Evolutionary conservation across 495 filamentous ascomycete genomes (phyloP), one percentile per base, ranked within the genome.

Genomic region (Pseudoneurospora amorphoporcata): DNA sequence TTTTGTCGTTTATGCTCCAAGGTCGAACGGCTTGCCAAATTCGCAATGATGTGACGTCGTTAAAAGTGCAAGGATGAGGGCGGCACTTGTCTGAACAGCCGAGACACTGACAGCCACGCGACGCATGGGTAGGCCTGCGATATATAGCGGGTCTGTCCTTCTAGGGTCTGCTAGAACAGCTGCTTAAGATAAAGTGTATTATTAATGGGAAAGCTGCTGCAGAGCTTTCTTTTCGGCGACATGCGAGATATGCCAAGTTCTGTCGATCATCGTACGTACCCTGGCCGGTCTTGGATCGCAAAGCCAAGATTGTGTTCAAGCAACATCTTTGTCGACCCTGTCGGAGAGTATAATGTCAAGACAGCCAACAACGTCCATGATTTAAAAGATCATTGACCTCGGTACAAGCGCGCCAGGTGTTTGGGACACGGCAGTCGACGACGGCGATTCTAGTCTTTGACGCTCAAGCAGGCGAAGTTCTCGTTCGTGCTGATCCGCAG

Each of bases 401-500:
- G 29, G 3, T 3, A 65, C 53, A 35, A 14, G 12, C 35, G 12
- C 53, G 29, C 29, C 29, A 35, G 53, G 53, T 17, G 29, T 65
- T 65, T 65, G 53, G 53, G 53, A 35, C 53, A 35, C 29, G 12
- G 53, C 53, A 61, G 53, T 35, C 53, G 53, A 35, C 17, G 53
- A 2, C 7, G 53, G 29, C 23, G 53, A 12, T 12, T 65, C 53
- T 17, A 32, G 53, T 65, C 53, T 12, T 79, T 76, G 39, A 83
- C 61, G 47, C 53, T 65, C 53, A 8, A 65, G 53, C 29, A 32
- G 53, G 53, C 23, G 12, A 39, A 79, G 47, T 23, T 86, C 85
- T 23, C 69, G 76, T 14, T 85, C 83, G 65, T 87, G 85, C 72
- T 84, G 80, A 8, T 79, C 76, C 3, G 77, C 81, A 5, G 82